These are phyloP conservation scores for Oryza officinalis DNA, from an alignment of 176 grass and related monocot species.

Conservation along the genomic window DNA sequence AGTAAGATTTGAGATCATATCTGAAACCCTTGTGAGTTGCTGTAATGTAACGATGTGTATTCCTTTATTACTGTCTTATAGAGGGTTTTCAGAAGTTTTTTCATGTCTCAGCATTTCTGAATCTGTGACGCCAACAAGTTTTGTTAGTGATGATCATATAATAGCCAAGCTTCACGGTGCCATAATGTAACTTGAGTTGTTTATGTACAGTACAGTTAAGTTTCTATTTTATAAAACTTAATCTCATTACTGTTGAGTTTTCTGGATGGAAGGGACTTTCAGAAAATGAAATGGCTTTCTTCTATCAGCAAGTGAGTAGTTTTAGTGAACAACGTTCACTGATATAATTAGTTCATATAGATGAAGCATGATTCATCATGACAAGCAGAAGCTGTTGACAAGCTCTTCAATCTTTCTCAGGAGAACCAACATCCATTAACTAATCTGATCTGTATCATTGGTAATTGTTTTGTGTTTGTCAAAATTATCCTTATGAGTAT, in stretches of 20 bases:
- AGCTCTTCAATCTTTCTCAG: background rate
- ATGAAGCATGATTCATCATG: background rate
- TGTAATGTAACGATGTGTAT: conserved; percentile 1
- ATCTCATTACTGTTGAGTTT: conserved; percentile 5
- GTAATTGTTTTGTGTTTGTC: background rate
- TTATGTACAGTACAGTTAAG: conserved; percentile 54
- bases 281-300: background rate
- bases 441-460: background rate
- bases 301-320: background rate
- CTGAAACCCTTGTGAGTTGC: background rate
- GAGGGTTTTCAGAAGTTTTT: conserved; percentile 23
- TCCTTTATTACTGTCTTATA: conserved; percentile 1
- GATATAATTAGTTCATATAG: background rate
- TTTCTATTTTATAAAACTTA: conserved; percentile 36
- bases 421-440: background rate
- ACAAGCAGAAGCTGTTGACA: background rate
- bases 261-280: conserved; percentile 14
- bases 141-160: conserved; percentile 40
- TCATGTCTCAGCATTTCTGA: background rate
- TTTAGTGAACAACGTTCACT: background rate
- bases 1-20: conserved; percentile 68
- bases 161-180: conserved; percentile 35
- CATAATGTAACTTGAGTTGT: conserved; percentile 38
- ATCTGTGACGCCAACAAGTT: conserved; percentile 43
- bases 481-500: background rate